Evolutionary conservation across 2,329 filamentous ascomycete genomes (phyloP), one percentile per base, ranked within the genome.

Genomic region (Pseudogymnoascus pannorum): DNA sequence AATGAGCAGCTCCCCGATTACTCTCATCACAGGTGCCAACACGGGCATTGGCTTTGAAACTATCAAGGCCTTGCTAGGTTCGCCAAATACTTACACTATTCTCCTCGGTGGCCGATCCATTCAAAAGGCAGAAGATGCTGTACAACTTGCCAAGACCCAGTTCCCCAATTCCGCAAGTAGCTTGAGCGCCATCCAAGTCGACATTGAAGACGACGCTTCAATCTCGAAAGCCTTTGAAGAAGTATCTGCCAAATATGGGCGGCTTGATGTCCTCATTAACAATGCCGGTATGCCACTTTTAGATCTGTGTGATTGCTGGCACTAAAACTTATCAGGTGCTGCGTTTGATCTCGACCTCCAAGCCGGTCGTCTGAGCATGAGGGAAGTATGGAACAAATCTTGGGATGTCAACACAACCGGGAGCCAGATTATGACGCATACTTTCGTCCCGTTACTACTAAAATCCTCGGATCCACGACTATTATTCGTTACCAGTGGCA

Each of bases 401-500:
- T 80, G 73, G 69, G 66, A 78, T 38, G 68, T 76, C 59, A 81
- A 81, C 64, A 73, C 75, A 4, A 68, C 76, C 0, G 75, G 78
- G 48, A 75, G 73, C 0, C 70, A 74, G 26, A 64, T 75, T 40
- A 58, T 76, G 11, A 76, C 75, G 2, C 66, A 69, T 6, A 69
- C 70, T 0, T 69, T 75, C 22, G 61, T 72, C 9, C 77, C 78
- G 1, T 66, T 81, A 0, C 72, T 81, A 1, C 68, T 80, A 11
- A 74, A 75, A 54, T 77, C 76, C 0, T 62, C 68, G 0, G 72
- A 77, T 42, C 78, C 78, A 1, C 72, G 78, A 2, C 68, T 82
- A 59, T 62, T 80, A 6, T 82, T 82, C 71, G 64, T 82, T 31
- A 76, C 79, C 0, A 77, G 74, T 60, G 77, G 77, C 2, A 72